These are phyloP conservation scores for Mycena belliarum DNA, from an alignment of 768 basidiomycete genomes.

Conservation along the genomic window DNA sequence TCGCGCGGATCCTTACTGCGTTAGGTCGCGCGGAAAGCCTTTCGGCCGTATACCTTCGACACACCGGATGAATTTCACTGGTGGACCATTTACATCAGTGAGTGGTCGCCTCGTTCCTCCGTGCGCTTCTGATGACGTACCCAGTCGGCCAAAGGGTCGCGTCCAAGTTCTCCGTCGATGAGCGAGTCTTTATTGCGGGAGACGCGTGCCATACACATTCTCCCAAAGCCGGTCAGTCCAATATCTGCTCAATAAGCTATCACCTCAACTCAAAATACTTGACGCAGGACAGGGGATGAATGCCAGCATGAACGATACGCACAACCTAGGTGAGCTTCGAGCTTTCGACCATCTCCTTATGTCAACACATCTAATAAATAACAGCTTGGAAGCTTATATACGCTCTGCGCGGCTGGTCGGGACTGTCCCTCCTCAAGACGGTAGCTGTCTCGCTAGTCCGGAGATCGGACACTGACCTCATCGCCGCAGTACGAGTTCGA, in stretches of 20 bases:
- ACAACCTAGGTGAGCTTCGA: constrained; percentile 55
- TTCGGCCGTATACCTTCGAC: constrained; percentile 56
- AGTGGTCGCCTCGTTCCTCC: constrained; percentile 20
- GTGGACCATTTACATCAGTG: constrained; percentile 76
- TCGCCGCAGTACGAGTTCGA: constrained; percentile 65
- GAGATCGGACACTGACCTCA: background rate
- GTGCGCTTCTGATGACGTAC: background rate
- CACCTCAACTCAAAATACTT: background rate
- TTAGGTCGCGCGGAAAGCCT: constrained; percentile 55
- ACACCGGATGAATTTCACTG: constrained; percentile 57
- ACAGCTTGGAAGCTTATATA: constrained; percentile 62
- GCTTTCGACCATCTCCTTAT: background rate
- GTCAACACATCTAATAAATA: background rate
- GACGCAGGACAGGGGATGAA: constrained; percentile 71
- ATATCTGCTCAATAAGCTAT: no score
- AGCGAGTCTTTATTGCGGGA: constrained; percentile 75
- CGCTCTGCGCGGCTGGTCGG: constrained; percentile 56
- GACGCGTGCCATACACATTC: constrained; percentile 76
- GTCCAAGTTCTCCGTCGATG: constrained; percentile 55
- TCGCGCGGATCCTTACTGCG: background rate
- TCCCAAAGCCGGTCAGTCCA: constrained; percentile 55
- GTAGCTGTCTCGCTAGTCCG: constrained; percentile 33
- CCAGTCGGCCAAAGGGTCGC: constrained; percentile 77
- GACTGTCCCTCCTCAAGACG: constrained; percentile 49
- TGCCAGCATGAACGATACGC: constrained; percentile 74